Base-by-base conservation (phyloP, 495 filamentous ascomycete species). In the Achaetomiella virescens region DNA sequence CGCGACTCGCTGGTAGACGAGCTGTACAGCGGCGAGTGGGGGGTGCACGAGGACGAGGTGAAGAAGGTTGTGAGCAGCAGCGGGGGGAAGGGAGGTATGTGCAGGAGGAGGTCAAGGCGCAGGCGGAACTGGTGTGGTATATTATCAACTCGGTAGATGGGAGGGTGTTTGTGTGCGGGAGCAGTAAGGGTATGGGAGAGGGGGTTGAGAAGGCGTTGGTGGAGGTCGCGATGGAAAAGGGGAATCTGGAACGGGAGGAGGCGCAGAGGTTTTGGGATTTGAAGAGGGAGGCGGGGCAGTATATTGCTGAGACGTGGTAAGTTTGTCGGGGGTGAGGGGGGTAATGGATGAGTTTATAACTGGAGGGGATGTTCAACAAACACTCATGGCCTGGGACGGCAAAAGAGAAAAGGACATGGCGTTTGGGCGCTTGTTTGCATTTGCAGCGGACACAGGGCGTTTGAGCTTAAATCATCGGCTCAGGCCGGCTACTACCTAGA, bases 41-140 rank as follows among this genome's bases (percentile, higher is more conserved):
- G 93, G 56, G 89, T 93, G 8, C 85, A 96, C 55, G 93, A 97
- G 69, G 81, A 84, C 38, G 84, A 95, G 70, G 90, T 98, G 55
- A 95, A 95, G 72, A 87, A 84, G 41, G 91, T 98, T 3, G 92
- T 98, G 9, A 85, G 97, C 68, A 91, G 86, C 61, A 85, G 93
- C 31, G 75, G 77, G 87, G 88, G 5, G 81, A 86, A 61, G 85
- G 87, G 44, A 81, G 83, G 53, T 93, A 95, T 62, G 90, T 95
- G 9, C 89, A 93, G 63, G 89, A 93, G 60, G 91, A 95, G 66
- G 90, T 91, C 2, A 69, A 82, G 18, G 78, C 86, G 38, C 93
- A 97, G 68, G 90, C 90, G 3, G 92, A 98, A 68, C 78, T 97
- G 18, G 93, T 98, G 17, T 98, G 95, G 93, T 91, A 85, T 66